Base-by-base conservation (phyloP, 768 basidiomycete species). In the Lentinula sp. region DNA sequence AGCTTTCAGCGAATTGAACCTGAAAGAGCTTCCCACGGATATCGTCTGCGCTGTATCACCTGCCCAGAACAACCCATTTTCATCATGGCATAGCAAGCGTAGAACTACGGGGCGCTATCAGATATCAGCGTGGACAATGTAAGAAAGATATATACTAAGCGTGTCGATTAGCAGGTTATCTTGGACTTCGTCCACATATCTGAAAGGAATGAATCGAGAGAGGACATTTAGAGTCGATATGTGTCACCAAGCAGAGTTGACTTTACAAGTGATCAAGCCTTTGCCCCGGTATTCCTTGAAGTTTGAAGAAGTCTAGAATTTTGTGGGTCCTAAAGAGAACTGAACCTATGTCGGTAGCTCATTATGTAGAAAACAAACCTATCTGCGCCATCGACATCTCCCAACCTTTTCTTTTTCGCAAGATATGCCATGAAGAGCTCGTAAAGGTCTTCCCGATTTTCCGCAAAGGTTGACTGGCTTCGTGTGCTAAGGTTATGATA, bases 31-130 rank as follows among this genome's bases (percentile, higher is more conserved):
- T 2, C 89, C 90, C 0, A 82, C 79, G 0, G 87, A 84, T 42
- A 91, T 91, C 0, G 89, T 87, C 64, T 91, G 90, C 0, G 90
- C 88, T 0, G 90, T 90, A 66, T 91, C 90, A 0, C 90, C 90
- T 1, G 88, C 89, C 86, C 87, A 90, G 63, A 91, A 87, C 18
- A 90, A 70, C 0, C 89, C 88, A 55, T 87, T 74, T 0, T 82
- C 79, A 65, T 90, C 90, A 10, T 70, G 70, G 62, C 86, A 90
- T n/a, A 91, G 67, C 0, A 75, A 74, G 35, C 87, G 74, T 43
- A 91, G 69, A 3, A 91, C 89, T 90, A 60, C 28, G 35, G 6
- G 12, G 13, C 52, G 4, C 16, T 48, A 18, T 58, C 46, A 58
- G 18, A 48, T 3, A 35, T n/a, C 4, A 16, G 20, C 18, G n/a